Conservation (phyloP, 768 basidiomycete genomes). For the Hygrophorus pudorinus region DNA sequence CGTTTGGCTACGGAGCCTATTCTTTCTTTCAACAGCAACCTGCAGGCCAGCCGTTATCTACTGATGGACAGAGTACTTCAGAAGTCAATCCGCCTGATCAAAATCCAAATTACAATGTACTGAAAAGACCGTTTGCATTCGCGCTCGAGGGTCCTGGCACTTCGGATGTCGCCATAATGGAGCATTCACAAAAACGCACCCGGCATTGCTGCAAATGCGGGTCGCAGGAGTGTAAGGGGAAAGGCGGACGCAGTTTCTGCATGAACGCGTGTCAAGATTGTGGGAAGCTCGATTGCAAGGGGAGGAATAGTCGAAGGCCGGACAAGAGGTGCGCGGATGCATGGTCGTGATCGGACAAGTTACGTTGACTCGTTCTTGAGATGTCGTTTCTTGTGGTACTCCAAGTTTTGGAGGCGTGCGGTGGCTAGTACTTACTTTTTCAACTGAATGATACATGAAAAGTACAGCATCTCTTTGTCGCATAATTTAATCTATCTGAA, state of each 20-base stretch:
- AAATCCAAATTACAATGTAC: not conserved
- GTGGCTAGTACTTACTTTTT: no score
- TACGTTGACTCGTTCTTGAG: not conserved
- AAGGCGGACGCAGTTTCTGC: slow-evolving; percentile 69
- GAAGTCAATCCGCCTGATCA: slow-evolving; percentile 2
- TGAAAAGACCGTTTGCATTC: slow-evolving; percentile 8
- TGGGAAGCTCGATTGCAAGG: slow-evolving; percentile 69
- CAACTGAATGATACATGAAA: no score
- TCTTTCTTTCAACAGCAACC: slow-evolving; percentile 9
- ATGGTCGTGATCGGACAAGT: slow-evolving; percentile 21
- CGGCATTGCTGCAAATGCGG: slow-evolving; percentile 83
- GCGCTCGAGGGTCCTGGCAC: slow-evolving; percentile 1
- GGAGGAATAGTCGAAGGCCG: slow-evolving; percentile 67
- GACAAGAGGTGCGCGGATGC: slow-evolving; percentile 64
- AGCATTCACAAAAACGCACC: slow-evolving; percentile 45
- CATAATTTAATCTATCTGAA: not conserved
- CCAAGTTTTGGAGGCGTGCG: no score
- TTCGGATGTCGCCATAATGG: slow-evolving; percentile 16
- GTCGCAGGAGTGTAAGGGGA: slow-evolving; percentile 73
- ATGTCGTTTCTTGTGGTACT: not conserved
- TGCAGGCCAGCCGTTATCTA: slow-evolving; percentile 13
- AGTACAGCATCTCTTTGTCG: not conserved
- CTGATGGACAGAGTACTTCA: not conserved
- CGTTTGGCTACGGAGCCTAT: not conserved
- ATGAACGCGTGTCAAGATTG: slow-evolving; percentile 72